phyloP scores from a whole-genome alignment of 1,139 yeast genomes.

The Hemisphaericaspora lyxosophila region DNA sequence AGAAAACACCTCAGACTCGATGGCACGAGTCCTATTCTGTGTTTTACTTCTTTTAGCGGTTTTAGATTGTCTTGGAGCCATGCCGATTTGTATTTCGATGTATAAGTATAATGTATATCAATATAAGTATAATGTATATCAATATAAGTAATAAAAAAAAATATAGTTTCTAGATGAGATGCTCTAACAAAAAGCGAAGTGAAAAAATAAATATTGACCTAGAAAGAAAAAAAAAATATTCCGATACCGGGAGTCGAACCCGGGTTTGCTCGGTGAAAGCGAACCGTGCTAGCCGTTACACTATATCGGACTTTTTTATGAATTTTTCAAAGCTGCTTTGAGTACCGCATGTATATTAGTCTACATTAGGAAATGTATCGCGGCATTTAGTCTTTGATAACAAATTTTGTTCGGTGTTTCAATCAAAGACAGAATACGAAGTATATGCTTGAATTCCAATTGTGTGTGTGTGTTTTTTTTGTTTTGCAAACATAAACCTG shows the following conservation, averaged over 20 bases:
- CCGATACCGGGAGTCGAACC: slow-evolving; percentile 85
- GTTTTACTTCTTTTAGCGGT: slow-evolving; percentile 54
- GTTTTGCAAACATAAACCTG: too few species aligned
- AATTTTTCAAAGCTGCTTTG: too few species aligned
- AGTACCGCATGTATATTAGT: background rate
- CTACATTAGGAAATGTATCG: too few species aligned
- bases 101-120: too few species aligned
- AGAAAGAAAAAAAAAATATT: slow-evolving; percentile 37
- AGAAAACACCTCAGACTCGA: slow-evolving; percentile 64
- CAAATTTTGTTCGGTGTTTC: too few species aligned
- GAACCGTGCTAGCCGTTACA: slow-evolving; percentile 83
- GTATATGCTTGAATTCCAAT: too few species aligned
- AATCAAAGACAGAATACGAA: too few species aligned
- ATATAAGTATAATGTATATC: too few species aligned
- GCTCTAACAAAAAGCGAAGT: background rate
- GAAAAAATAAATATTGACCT: background rate
- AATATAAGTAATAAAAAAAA: slow-evolving; percentile 8
- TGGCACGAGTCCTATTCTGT: slow-evolving; percentile 55
- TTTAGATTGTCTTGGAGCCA: slow-evolving; percentile 61
- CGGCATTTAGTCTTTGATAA: too few species aligned
- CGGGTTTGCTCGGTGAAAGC: slow-evolving; percentile 82
- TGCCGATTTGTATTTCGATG: too few species aligned
- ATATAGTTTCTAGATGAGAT: background rate
- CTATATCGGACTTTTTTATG: slow-evolving; percentile 59
- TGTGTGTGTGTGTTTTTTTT: too few species aligned